Base-by-base conservation (phyloP, 345 rosid species). In the Eucalyptus camaldulensis region DNA sequence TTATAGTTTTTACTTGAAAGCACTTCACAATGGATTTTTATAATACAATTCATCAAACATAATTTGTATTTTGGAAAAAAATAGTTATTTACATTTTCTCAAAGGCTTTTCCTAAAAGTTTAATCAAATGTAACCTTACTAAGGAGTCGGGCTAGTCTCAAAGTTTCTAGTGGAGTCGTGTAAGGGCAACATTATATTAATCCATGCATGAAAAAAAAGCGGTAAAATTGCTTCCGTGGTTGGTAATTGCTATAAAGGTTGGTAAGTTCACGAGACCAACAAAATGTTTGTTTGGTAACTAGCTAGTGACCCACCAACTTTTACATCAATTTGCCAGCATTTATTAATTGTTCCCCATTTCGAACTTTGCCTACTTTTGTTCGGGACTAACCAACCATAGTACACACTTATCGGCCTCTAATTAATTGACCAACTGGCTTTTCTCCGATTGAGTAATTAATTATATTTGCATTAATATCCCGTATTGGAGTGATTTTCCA, bases 11-110 rank as follows among this genome's bases (percentile, higher is more conserved):
- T 53, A 53, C 24, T 53, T 0, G 4, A 53, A 53, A 19, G 58
- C 3, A 19, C 1, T 53, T 19, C 5, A 53, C 0, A 3, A 19
- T 3, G 2, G 0, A 53, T 53, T 53, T 53, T 53, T 53, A 53
- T 53, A 53, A 53, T 21, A 53, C 10, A 53, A 53, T 1, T 21
- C 2, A 53, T 10, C 5, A 53, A 21, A 8, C 0, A 21, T 8
- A 53, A 53, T 53, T 53, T 53, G 5, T 2, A 53, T 21, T 53
- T 53, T 8, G 58, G 6, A 49, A 49, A 2, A 53, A 53, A 53
- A 7, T n/a, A 53, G 10, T 8, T 19, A 0, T 53, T 53, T 53
- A 4, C 1, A 53, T 53, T 21, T 53, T 53, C 4, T 8, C 2
- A 53, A 53, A 53, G 25, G 2, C 25, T 53, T 53, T 53, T 0